A percentile compares a stretch with the other conserved stretches of the same genome.
These are phyloP conservation scores for Ophiostoma perfectum DNA, from an alignment of 2,329 filamentous ascomycete species.

Conservation along the genomic window DNA sequence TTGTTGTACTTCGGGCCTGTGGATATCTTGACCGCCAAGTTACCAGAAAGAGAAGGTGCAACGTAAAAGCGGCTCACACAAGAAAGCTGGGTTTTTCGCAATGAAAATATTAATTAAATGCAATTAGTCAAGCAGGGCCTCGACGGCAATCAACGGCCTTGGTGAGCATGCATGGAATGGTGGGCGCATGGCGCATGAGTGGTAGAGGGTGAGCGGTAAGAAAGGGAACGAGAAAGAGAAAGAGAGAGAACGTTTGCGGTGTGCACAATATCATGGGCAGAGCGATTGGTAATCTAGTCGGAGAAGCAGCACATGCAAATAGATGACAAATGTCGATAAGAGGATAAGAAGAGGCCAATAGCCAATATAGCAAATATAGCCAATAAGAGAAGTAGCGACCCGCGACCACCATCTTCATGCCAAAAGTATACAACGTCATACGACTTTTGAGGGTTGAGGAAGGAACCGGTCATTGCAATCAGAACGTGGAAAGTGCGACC, in stretches of 20 bases:
- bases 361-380: neutral
- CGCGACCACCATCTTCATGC: neutral
- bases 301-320: neutral
- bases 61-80: neutral
- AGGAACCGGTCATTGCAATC: neutral
- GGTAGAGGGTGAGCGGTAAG: neutral
- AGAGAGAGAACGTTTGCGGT: neutral
- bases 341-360: neutral
- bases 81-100: neutral
- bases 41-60: slow-evolving; percentile 3
- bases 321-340: neutral
- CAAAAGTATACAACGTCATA: neutral
- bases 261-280: neutral
- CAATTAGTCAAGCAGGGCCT: too few relatives aligned
- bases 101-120: too few relatives aligned
- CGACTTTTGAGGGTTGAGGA: neutral
- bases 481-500: neutral
- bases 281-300: neutral
- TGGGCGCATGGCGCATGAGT: too few relatives aligned
- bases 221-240: neutral
- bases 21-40: slow-evolving; percentile 5
- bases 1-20: neutral
- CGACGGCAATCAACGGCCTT: neutral
- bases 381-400: neutral
- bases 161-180: neutral